A percentile compares a stretch with the other conserved stretches of the same genome.
phyloP scores from a whole-genome alignment of 164 flowering plant species.

The Annona cherimola region DNA sequence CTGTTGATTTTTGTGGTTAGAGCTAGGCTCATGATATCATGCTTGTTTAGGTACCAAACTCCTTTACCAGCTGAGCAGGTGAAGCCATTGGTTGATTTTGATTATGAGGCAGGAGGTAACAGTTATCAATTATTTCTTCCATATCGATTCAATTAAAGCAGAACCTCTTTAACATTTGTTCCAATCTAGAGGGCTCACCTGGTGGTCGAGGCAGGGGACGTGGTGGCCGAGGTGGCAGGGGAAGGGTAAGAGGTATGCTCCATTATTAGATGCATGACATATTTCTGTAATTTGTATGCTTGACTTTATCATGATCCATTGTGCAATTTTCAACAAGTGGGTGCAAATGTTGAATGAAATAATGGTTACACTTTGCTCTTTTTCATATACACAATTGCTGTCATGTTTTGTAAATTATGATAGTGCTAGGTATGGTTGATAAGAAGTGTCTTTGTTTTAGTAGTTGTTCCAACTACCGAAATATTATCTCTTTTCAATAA shows the following conservation, averaged over 20 bases:
- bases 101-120: constrained; percentile 87
- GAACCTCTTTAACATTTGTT: constrained; percentile 3
- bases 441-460: background rate
- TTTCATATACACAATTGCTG: background rate
- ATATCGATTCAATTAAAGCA: background rate
- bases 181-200: constrained; percentile 60
- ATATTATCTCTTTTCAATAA: background rate
- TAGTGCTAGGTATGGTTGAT: background rate
- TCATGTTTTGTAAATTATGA: background rate
- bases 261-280: background rate
- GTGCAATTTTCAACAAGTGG: background rate
- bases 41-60: constrained; percentile 57
- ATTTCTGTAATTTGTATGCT: background rate
- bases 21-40: background rate
- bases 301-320: background rate
- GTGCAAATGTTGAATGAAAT: background rate
- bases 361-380: background rate
- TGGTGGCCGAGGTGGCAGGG: constrained; percentile 60
- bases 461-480: background rate
- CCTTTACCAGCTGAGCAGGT: constrained; percentile 84
- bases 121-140: background rate
- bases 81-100: constrained; percentile 50
- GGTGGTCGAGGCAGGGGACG: constrained; percentile 58
- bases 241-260: constrained; percentile 45
- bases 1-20: background rate